Conservation (phyloP, 2,329 filamentous ascomycete genomes). For the Dactylonectria estremocensis region DNA sequence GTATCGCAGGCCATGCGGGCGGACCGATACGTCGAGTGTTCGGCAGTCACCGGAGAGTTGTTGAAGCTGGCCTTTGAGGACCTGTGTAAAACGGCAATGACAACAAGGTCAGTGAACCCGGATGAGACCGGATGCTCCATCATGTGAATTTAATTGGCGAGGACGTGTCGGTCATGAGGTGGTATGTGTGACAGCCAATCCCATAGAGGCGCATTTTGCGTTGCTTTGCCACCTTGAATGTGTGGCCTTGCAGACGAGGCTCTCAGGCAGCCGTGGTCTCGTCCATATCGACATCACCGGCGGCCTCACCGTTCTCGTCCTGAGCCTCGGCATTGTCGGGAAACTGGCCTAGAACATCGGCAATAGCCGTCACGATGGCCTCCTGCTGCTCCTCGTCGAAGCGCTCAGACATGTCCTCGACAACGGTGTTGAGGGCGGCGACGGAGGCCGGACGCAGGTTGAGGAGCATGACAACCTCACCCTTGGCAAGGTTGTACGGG, state of each 20-base stretch:
- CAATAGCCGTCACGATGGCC: conserved; percentile 70
- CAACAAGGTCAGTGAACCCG: conserved; percentile 66
- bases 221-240: background rate
- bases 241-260: conserved; percentile 21
- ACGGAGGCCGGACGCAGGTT: conserved; percentile 74
- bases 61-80: conserved; percentile 72
- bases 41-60: conserved; percentile 72
- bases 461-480: conserved; percentile 78
- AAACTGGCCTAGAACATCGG: conserved; percentile 71
- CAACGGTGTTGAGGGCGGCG: conserved; percentile 72
- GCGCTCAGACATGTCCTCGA: conserved; percentile 76
- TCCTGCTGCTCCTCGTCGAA: conserved; percentile 73
- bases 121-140: conserved; percentile 69
- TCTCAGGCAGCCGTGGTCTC: conserved; percentile 49
- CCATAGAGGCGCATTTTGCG: background rate
- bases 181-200: background rate
- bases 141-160: conserved; percentile 56
- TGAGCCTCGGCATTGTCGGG: conserved; percentile 48
- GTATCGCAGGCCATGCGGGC: conserved; percentile 71
- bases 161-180: background rate
- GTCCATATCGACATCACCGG: conserved; percentile 57
- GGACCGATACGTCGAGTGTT: conserved; percentile 77
- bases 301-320: conserved; percentile 50
- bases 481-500: conserved; percentile 75
- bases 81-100: conserved; percentile 69